Evolutionary conservation across 805 yeast species (phyloP).

Genomic region (Zygotorulaspora danielsina): DNA sequence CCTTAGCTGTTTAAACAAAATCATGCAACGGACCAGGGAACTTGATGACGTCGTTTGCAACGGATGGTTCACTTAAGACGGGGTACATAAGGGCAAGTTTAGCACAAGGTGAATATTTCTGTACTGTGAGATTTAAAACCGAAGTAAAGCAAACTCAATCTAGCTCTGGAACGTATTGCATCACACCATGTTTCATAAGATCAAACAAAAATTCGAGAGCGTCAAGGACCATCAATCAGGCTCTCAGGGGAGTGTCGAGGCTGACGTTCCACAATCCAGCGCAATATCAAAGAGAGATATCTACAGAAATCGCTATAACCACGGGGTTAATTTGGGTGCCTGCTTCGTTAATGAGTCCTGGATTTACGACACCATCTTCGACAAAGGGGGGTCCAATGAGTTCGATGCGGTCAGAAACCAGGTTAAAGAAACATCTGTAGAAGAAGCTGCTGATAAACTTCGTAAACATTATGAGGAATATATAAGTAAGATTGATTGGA

Average conservation of each 20-base stretch:
- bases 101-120: background rate
- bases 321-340: conserved; percentile 84
- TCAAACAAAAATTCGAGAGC: conserved; percentile 23
- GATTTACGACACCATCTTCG: conserved; percentile 62
- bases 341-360: conserved; percentile 76
- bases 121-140: background rate
- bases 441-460: conserved; percentile 48
- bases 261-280: conserved; percentile 36
- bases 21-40: background rate
- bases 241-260: conserved; percentile 7
- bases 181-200: conserved; percentile 21
- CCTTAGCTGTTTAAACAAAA: background rate
- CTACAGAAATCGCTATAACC: conserved; percentile 58
- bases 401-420: conserved; percentile 60
- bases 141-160: no score
- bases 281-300: conserved; percentile 44
- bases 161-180: background rate
- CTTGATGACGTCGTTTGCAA: background rate
- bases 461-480: conserved; percentile 66
- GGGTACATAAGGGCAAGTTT: background rate
- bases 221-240: conserved; percentile 10
- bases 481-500: conserved; percentile 70
- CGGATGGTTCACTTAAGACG: background rate
- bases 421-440: conserved; percentile 47
- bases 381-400: conserved; percentile 59